Evolutionary conservation across 176 grass and related monocot species (phyloP).

Genomic region (Panicum miliaceum): DNA sequence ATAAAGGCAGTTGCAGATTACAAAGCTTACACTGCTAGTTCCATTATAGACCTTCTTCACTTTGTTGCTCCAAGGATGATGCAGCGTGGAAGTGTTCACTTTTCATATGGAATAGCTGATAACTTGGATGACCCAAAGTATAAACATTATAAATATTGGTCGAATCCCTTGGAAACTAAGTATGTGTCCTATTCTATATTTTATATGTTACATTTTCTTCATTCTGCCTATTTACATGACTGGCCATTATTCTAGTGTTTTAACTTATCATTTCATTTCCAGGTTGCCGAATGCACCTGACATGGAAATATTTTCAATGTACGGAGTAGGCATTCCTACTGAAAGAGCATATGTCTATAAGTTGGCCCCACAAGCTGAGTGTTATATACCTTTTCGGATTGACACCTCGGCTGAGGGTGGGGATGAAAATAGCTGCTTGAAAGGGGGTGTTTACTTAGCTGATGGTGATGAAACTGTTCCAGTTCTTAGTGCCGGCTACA

Average conservation of each 20-base stretch:
- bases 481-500: conserved; percentile 85
- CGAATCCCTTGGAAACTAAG: conserved; percentile 98
- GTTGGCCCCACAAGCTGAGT: conserved; percentile 69
- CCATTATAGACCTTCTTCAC: conserved; percentile 79
- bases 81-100: conserved; percentile 89
- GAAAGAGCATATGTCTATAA: conserved; percentile 99
- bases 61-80: conserved; percentile 99
- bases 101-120: conserved; percentile 96
- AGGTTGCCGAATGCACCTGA: conserved; percentile 92
- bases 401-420: conserved; percentile 78
- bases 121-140: conserved; percentile 90
- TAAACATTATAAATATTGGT: conserved; percentile 95
- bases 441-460: conserved; percentile 80
- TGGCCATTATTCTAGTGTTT: background rate
- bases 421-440: conserved; percentile 70
- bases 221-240: background rate
- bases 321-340: conserved; percentile 95
- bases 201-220: background rate
- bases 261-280: conserved; percentile 40
- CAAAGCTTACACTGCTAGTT: conserved; percentile 80
- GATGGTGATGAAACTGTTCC: conserved; percentile 97
- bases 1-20: conserved; percentile 92
- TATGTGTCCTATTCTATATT: conserved; percentile 44
- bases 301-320: conserved; percentile 98
- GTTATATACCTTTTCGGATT: conserved; percentile 95